phyloP scores from a whole-genome alignment of 2,329 filamentous ascomycete species.

The Trichoderma gracile region DNA sequence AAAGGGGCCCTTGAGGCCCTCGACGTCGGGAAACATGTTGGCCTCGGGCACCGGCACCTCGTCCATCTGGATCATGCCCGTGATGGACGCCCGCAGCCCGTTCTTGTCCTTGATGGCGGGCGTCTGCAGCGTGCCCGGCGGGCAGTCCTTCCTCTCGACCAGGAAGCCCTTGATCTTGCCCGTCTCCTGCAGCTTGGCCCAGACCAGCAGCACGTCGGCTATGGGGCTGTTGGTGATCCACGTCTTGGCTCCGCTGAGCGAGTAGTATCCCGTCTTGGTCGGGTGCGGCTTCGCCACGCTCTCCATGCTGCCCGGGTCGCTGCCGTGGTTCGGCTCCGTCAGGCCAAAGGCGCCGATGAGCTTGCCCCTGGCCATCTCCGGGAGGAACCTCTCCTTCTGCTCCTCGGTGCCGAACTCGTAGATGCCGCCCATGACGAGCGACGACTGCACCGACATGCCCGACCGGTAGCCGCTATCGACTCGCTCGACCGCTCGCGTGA shows the following conservation, averaged over 20 bases:
- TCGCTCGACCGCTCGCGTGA: constrained; percentile 85
- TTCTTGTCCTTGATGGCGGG: constrained; percentile 94
- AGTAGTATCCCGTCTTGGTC: constrained; percentile 77
- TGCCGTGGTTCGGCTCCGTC: constrained; percentile 91
- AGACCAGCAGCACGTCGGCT: constrained; percentile 79
- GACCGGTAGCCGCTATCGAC: constrained; percentile 91
- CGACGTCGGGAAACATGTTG: constrained; percentile 92
- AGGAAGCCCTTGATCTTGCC: constrained; percentile 94
- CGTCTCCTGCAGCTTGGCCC: constrained; percentile 89
- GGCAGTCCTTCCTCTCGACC: constrained; percentile 81
- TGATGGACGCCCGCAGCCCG: constrained; percentile 87
- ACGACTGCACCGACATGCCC: constrained; percentile 91
- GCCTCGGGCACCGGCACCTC: constrained; percentile 82
- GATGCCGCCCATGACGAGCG: constrained; percentile 90
- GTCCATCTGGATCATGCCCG: constrained; percentile 97
- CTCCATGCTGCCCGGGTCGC: constrained; percentile 90
- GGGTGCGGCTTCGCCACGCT: constrained; percentile 81
- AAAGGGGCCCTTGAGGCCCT: constrained; percentile 87
- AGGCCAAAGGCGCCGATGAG: constrained; percentile 83
- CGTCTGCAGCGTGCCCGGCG: constrained; percentile 85
- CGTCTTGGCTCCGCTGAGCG: constrained; percentile 80
- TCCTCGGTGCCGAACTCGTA: constrained; percentile 84
- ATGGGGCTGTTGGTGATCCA: constrained; percentile 97
- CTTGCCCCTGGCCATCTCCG: constrained; percentile 78
- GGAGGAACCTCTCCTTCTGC: constrained; percentile 81